Evolutionary conservation across 75 land plant species (phyloP).

Genomic region (Azolla pinnata): DNA sequence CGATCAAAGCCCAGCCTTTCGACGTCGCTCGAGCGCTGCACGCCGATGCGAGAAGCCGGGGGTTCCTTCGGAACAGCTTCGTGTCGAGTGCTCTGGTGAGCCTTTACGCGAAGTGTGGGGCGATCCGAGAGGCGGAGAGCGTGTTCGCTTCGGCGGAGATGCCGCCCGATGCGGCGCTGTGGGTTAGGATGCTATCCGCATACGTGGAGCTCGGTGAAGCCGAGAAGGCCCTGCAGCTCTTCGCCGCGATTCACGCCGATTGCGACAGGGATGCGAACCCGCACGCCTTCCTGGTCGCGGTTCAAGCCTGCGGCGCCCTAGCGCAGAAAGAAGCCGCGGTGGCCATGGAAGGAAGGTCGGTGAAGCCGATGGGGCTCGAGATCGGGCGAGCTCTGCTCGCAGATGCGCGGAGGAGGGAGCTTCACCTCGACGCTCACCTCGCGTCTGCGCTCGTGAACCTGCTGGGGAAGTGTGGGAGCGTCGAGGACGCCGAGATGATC

Average conservation of each 20-base stretch:
- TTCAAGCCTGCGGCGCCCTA: not conserved
- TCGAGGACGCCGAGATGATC: conserved; percentile 27
- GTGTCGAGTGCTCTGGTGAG: not conserved
- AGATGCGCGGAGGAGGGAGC: conserved; percentile 17
- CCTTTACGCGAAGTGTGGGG: not conserved
- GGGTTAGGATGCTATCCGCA: conserved; percentile 2
- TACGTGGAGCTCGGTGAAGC: not conserved
- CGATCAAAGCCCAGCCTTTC: not conserved
- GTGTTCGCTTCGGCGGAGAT: not conserved
- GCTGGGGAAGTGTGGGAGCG: conserved; percentile 20
- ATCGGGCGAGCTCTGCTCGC: conserved; percentile 23
- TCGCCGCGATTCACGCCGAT: not conserved
- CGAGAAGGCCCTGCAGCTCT: not conserved
- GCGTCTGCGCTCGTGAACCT: conserved; percentile 35
- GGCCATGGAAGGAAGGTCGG: not conserved
- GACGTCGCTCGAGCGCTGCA: not conserved
- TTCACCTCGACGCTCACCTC: conserved; percentile 15
- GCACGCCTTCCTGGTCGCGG: not conserved
- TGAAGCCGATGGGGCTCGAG: conserved; percentile 8
- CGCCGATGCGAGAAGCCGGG: not conserved
- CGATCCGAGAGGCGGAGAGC: not conserved
- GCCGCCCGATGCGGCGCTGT: not conserved
- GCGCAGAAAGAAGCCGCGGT: not conserved
- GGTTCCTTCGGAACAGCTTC: not conserved
- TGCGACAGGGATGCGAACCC: not conserved